Base-by-base conservation (phyloP, 2,329 filamentous ascomycete genomes). In the Rutstroemia sp. region DNA sequence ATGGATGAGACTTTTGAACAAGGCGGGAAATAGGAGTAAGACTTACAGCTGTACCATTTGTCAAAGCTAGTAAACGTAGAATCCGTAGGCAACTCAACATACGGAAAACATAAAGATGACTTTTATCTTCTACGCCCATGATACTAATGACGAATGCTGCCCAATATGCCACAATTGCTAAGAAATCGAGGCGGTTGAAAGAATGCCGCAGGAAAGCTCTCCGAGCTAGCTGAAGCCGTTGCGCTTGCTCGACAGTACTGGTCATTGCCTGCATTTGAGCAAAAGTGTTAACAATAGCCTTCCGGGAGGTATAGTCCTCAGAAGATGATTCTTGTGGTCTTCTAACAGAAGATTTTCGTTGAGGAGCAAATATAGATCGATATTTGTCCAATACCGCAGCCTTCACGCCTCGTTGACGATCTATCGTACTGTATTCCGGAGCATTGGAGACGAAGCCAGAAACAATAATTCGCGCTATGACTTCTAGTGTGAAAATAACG, bases 41-140 rank as follows among this genome's bases (percentile, higher is more conserved):
- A 74, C 85, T 77, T 78, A 91, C 88, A 53, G 92, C 88, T 56
- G 95, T 99, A 64, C 94, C 94, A 64, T 91, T 92, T 1, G 94
- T 99, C 52, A 99, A 81, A 51, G 90, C 87, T 19, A 99, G 77
- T n/a, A 99, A 79, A 59, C 94, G 84, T 62, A 99, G 74, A 62
- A 99, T 96, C 46, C 95, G 88, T 61, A 99, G 78, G 72, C 91
- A 96, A 68, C 92, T 96, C 58, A 99, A 78, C 95, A 99, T 99
- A 56, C 90, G 86, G 71, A 99, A 99, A 7, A 97, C 81, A 65
- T 91, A 95, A 7, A 97, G 71, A 67, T 95, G 89, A 52, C 84
- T 78, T 2, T 71, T 67, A 59, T 79, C 78, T 68, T 96, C 89
- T 19, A 91, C 69, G 0, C 86, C 84, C 10, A 81, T 79, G 18